Evolutionary conservation across 805 yeast genomes (phyloP), one percentile per base, ranked within the genome.

Genomic region (Sugiyamaella americana): DNA sequence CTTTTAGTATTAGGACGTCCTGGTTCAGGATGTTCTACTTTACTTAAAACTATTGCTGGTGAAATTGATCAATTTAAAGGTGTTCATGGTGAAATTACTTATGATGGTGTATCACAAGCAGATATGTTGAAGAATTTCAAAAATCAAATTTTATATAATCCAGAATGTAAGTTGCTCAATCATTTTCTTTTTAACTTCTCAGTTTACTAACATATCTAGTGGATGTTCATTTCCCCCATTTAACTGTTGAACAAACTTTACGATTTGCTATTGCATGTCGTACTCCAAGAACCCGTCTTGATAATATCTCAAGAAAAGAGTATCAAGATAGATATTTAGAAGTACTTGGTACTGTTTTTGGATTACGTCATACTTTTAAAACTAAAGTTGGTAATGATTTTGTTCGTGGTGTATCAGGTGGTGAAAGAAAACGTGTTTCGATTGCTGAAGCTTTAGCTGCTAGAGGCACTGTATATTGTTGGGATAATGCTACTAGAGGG

Each of bases 401-500:
- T 36, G 73, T 82, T 24, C 73, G 86, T 61, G 85, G 87, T 68
- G 85, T 82, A 36, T 80, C 91, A 43, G 91, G 94, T 58, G 93
- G 94, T 71, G 93, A 85, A 67, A 71, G 94, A 54, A 84, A 84
- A 65, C 77, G 94, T 69, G 91, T 85, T 2, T 82, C 91, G 8
- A 80, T 85, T 57, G 87, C 88, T 8, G 95, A 85, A 65, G 84
- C 84, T 1, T 67, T 82, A 40, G 74, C 83, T 40, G 72, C 80
- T 42, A 78, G 81, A 23, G 82, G 87, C 24, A 68, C 76, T 41
- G 69, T 82, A 43, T 80, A 75, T 52, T 78, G 84, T 64, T 82
- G 85, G 79, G 89, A 85, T 69, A 86, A 86, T 59, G 83, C 91
- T 4, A 86, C 95, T 4, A 77, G 93, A 69, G 95, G 95, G 57